Conservation (phyloP, 2,329 filamentous ascomycete species). For the Penicillium sp. region DNA sequence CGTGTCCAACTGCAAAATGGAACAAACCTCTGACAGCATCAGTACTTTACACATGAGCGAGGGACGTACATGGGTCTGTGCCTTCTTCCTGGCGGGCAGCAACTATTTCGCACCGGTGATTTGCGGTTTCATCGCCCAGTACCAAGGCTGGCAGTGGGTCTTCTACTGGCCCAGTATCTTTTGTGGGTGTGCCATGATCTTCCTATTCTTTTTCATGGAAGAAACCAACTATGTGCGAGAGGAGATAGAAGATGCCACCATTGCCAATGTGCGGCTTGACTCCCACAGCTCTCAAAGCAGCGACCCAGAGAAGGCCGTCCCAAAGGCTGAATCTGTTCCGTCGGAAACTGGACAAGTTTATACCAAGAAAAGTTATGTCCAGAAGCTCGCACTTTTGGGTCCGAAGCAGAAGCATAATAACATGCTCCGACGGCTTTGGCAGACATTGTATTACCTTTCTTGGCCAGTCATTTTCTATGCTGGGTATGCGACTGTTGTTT, state of each 20-base stretch:
- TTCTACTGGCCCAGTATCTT: conserved; percentile 52
- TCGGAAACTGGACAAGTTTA: conserved; percentile 20
- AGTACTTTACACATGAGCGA: conserved; percentile 43
- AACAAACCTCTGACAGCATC: background rate
- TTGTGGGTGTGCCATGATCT: conserved; percentile 41
- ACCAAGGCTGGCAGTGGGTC: conserved; percentile 46
- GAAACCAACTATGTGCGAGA: conserved; percentile 49
- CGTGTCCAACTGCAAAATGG: background rate
- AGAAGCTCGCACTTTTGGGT: conserved; percentile 31
- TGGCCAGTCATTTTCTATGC: conserved; percentile 41
- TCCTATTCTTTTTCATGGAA: conserved; percentile 53
- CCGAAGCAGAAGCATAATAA: conserved; percentile 28
- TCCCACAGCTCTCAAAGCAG: conserved; percentile 11
- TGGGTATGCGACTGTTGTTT: conserved; percentile 20
- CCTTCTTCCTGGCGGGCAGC: conserved; percentile 39
- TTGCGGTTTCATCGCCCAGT: conserved; percentile 45
- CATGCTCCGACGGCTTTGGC: conserved; percentile 31
- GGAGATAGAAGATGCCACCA: conserved; percentile 6
- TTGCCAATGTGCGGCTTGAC: conserved; percentile 1
- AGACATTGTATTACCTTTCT: conserved; percentile 32
- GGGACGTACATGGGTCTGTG: conserved; percentile 40
- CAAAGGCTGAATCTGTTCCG: conserved; percentile 5
- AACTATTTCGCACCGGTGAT: conserved; percentile 45
- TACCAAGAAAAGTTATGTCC: conserved; percentile 30
- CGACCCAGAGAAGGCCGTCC: conserved; percentile 18